Base-by-base conservation (phyloP, 2,329 filamentous ascomycete species). In the Ascochyta koolunga region DNA sequence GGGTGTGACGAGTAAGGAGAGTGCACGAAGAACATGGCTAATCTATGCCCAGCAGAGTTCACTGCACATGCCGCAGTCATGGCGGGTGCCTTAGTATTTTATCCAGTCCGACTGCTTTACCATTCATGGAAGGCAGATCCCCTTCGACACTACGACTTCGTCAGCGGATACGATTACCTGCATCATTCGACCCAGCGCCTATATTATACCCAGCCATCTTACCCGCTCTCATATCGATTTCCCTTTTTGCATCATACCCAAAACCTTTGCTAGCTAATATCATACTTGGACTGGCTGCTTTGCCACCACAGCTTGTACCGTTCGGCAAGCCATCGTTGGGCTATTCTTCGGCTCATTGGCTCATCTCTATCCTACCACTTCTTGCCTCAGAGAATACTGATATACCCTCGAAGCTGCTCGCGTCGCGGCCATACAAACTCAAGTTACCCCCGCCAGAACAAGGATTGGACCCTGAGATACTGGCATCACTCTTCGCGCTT, bases 121-220 rank as follows among this genome's bases (percentile, higher is more conserved):
- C 67, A 66, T 49, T 74, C 70, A 10, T 66, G 62, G 58, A 58
- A 48, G 39, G 60, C 61, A 54, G 52, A 64, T 2, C 57, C 62
- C 22, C 59, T 9, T 70, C 71, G 7, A 60, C 56, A 18, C 59
- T 65, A 31, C 72, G 70, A 29, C 64, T 74, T 44, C 64, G 76
- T 43, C 76, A 70, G 60, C 78, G 80, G 42, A 83, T 87, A 65
- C 80, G 82, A 35, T 79, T 96, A 32, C 91, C 92, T 0, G 78
- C 86, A 4, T 82, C 84, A n/a, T 96, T 97, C 74, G 93, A 98
- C 68, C 93, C 92, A 2, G 93, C 93, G 6, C 91, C 93, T 10
- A 81, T 96, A n/a, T 76, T 97, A 52, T 98, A 97, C 70, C 93
- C 93, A 16, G 83, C 89, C 5, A 76, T 87, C 2, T 81, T 96